Evolutionary conservation across 2,329 filamentous ascomycete genomes (phyloP).

Genomic region (Colletotrichum spaethianum): DNA sequence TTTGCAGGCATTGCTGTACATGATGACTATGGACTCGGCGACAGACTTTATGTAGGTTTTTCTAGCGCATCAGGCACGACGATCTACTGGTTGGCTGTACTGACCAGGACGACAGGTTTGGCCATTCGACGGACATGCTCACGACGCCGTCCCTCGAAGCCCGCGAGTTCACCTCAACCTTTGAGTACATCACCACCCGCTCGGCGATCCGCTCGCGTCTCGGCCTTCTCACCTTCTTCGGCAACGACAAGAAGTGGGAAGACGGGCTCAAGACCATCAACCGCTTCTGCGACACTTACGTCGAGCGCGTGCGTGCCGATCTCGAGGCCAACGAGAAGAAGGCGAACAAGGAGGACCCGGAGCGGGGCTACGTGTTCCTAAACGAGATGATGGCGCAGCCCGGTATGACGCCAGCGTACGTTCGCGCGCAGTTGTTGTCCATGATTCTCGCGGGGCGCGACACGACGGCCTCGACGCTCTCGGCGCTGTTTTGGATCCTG

Average conservation of each 20-base stretch:
- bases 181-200: constrained; percentile 61
- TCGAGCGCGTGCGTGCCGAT: constrained; percentile 57
- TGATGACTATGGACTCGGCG: constrained; percentile 76
- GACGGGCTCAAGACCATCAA: constrained; percentile 57
- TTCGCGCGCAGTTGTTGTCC: constrained; percentile 66
- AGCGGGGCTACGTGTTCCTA: constrained; percentile 67
- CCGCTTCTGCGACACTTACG: constrained; percentile 63
- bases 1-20: constrained; percentile 74
- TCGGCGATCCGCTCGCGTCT: constrained; percentile 56
- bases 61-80: constrained; percentile 18
- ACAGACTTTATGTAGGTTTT: constrained; percentile 72
- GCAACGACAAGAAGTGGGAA: constrained; percentile 55
- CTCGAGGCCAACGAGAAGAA: not conserved
- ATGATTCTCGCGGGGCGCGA: constrained; percentile 72
- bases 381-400: constrained; percentile 65
- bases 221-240: constrained; percentile 54
- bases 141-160: constrained; percentile 53
- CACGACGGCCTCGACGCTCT: constrained; percentile 67
- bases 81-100: not conserved
- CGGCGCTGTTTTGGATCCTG: constrained; percentile 63
- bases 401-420: constrained; percentile 57
- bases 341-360: constrained; percentile 47
- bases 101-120: constrained; percentile 53
- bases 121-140: constrained; percentile 58
- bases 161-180: constrained; percentile 61